Evolutionary conservation across 805 yeast genomes (phyloP).

Genomic region (Teunomyces cretensis): DNA sequence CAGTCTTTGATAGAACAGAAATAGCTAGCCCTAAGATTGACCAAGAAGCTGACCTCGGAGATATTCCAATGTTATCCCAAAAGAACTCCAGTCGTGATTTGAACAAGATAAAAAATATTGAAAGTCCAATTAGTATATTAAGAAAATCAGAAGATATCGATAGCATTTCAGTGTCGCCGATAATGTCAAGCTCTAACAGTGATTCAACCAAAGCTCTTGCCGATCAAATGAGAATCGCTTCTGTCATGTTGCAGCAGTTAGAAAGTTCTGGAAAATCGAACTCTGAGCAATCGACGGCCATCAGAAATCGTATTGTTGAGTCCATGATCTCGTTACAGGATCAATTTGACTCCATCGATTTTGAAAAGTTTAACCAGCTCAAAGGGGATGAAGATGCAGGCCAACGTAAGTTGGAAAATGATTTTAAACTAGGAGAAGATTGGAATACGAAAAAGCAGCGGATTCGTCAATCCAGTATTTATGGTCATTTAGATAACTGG

Average conservation of each 20-base stretch:
- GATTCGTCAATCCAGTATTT: constrained; percentile 73
- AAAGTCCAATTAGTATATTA: constrained; percentile 1
- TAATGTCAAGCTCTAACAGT: neutral
- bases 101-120: constrained; percentile 7
- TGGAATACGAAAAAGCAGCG: constrained; percentile 83
- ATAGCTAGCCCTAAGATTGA: neutral
- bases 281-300: constrained; percentile 33
- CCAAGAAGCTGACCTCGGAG: constrained; percentile 65
- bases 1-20: neutral
- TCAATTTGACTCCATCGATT: constrained; percentile 39
- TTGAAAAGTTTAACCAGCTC: constrained; percentile 44
- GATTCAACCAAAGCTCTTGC: constrained; percentile 55
- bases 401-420: constrained; percentile 88
- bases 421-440: constrained; percentile 89
- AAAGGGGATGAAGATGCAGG: constrained; percentile 75
- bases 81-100: constrained; percentile 9
- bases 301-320: constrained; percentile 20
- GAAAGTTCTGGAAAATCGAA: constrained; percentile 69
- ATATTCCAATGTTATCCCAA: constrained; percentile 43
- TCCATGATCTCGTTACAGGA: constrained; percentile 40
- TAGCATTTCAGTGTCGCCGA: neutral
- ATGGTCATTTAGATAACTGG: constrained; percentile 90
- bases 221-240: constrained; percentile 93
- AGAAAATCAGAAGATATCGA: neutral
- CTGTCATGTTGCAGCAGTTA: constrained; percentile 88